Conservation (phyloP, 192 early-diverging fungal genomes). For the Mortierella alpina region DNA sequence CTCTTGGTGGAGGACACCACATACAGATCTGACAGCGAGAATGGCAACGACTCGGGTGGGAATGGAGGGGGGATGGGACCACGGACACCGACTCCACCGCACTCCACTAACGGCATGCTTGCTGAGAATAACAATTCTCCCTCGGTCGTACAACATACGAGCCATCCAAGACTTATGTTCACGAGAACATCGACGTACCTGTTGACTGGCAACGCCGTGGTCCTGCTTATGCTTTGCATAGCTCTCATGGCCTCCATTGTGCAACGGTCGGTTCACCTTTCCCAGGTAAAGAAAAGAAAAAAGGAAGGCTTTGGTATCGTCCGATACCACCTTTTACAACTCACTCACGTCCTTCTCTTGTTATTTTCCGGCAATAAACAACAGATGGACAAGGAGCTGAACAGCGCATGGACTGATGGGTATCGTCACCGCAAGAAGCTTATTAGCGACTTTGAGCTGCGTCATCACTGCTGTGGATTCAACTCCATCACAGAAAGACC, state of each 20-base stretch:
- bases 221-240: conserved; percentile 3
- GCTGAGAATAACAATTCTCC: conserved; percentile 9
- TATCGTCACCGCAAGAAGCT: background rate
- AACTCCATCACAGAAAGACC: background rate
- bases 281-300: background rate
- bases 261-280: conserved; percentile 21
- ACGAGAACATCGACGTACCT: conserved; percentile 26
- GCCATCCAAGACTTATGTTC: conserved; percentile 28
- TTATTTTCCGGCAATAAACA: background rate
- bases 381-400: conserved; percentile 23
- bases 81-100: conserved; percentile 1
- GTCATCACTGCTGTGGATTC: conserved; percentile 28
- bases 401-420: conserved; percentile 9
- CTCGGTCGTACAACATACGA: conserved; percentile 8
- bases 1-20: conserved; percentile 28
- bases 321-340: background rate
- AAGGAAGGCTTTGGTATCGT: background rate
- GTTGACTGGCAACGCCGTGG: conserved; percentile 17
- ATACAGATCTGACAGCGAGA: background rate
- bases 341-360: background rate
- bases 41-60: conserved; percentile 1
- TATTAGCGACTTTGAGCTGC: conserved; percentile 33
- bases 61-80: conserved; percentile 22
- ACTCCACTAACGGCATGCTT: background rate
- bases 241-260: conserved; percentile 3